Percentiles rank a stretch among this genome's conserved stretches.
phyloP scores from a whole-genome alignment of 1,139 yeast genomes.

The Pichia sp. region DNA sequence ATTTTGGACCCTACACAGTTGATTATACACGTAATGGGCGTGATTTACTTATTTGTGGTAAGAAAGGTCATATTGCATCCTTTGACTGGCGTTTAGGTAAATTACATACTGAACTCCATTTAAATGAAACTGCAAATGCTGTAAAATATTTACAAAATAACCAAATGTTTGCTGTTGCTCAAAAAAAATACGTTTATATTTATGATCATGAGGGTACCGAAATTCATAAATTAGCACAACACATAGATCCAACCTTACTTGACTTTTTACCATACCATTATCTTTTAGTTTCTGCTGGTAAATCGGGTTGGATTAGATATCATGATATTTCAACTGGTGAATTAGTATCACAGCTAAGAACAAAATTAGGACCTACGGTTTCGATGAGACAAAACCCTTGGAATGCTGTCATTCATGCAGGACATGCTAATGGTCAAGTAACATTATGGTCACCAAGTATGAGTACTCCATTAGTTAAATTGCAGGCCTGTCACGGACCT shows the following conservation, averaged over 20 bases:
- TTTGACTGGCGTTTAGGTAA: conserved; percentile 93
- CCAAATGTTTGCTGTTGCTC: conserved; percentile 95
- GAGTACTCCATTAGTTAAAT: conserved; percentile 78
- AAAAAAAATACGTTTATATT: conserved; percentile 86
- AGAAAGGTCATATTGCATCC: conserved; percentile 90
- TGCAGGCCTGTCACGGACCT: conserved; percentile 81
- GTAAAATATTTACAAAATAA: conserved; percentile 88
- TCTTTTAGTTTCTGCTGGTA: conserved; percentile 79
- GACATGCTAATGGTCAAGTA: conserved; percentile 90
- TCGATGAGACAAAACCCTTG: conserved; percentile 88
- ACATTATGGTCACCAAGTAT: conserved; percentile 91
- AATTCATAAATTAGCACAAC: conserved; percentile 85
- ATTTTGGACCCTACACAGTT: conserved; percentile 80
- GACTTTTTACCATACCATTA: conserved; percentile 93
- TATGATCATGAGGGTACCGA: conserved; percentile 90
- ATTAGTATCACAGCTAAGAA: conserved; percentile 73
- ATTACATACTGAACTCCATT: conserved; percentile 71
- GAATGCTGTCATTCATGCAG: conserved; percentile 92
- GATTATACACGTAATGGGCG: conserved; percentile 88
- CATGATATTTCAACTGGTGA: conserved; percentile 95
- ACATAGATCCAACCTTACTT: conserved; percentile 73
- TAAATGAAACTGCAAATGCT: conserved; percentile 85
- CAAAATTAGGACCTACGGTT: conserved; percentile 86
- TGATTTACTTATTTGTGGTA: conserved; percentile 75
- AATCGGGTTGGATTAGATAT: conserved; percentile 80